Conservation (phyloP, 2,329 filamentous ascomycete genomes). For the Tolypocladium tropicale region DNA sequence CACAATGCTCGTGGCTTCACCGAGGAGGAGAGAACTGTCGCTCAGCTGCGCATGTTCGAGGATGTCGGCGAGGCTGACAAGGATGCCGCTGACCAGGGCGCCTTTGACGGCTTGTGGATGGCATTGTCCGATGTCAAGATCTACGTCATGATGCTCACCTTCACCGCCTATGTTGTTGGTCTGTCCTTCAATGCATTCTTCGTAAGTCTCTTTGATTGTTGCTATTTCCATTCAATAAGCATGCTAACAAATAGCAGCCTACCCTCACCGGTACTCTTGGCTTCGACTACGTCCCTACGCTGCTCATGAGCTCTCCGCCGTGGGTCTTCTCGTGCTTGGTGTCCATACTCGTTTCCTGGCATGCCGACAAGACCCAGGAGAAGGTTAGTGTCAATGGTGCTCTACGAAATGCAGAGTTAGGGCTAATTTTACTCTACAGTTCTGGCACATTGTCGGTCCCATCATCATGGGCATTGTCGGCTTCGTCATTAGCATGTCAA, state of each 20-base stretch:
- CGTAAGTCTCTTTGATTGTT: conserved; percentile 17
- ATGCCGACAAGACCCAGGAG: conserved; percentile 44
- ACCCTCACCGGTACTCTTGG: conserved; percentile 42
- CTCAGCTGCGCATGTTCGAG: conserved; percentile 44
- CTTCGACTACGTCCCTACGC: conserved; percentile 39
- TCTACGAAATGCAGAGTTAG: too few species aligned
- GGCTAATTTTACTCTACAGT: conserved; percentile 20
- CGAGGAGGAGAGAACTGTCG: conserved; percentile 45
- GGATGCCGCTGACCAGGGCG: conserved; percentile 37
- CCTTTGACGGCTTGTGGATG: conserved; percentile 45
- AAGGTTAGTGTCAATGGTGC: conserved; percentile 24
- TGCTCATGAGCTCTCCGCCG: conserved; percentile 46
- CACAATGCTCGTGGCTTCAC: conserved; percentile 48
- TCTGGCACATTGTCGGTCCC: conserved; percentile 47
- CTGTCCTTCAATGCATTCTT: conserved; percentile 50
- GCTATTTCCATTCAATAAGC: fast-evolving
- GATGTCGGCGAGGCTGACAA: conserved; percentile 46
- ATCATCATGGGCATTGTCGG: conserved; percentile 42
- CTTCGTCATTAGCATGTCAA: conserved; percentile 51
- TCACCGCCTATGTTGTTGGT: conserved; percentile 50
- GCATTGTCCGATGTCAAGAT: conserved; percentile 51
- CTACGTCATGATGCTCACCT: conserved; percentile 53
- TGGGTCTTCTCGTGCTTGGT: conserved; percentile 49
- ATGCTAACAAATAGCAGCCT: conserved; percentile 21
- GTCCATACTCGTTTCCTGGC: conserved; percentile 44